A percentile compares a stretch with the other conserved stretches of the same genome.
phyloP scores from a whole-genome alignment of 148 eudicot species.

The Fallopia convolvulus region DNA sequence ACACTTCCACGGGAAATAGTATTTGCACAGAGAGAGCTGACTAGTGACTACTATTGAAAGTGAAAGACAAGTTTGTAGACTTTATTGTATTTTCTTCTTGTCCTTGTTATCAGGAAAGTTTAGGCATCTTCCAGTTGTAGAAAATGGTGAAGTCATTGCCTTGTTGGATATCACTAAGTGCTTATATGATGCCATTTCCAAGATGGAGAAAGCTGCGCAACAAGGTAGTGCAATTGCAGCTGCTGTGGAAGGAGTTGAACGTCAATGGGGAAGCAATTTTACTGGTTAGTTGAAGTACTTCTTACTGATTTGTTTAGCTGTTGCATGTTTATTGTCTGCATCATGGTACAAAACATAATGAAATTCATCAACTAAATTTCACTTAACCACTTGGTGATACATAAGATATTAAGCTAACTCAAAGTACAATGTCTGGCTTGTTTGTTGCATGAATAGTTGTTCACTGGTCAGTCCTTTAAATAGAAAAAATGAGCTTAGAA shows the following conservation, averaged over 20 bases:
- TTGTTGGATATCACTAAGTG: conserved; percentile 92
- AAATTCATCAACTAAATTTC: neutral
- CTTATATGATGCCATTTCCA: conserved; percentile 93
- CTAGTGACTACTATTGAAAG: neutral
- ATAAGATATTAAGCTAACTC: neutral
- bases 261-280: conserved; percentile 77
- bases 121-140: conserved; percentile 97
- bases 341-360: neutral
- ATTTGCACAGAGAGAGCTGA: neutral
- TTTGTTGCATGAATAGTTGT: neutral
- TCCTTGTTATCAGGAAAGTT: conserved; percentile 57
- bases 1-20: neutral
- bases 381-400: neutral
- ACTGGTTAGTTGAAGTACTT: conserved; percentile 37
- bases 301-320: neutral
- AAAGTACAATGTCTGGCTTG: neutral
- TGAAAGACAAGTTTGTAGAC: neutral
- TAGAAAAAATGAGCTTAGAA: neutral
- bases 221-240: conserved; percentile 98
- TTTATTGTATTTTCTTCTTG: neutral
- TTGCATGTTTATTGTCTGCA: neutral
- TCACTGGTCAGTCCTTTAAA: neutral
- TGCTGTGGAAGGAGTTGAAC: conserved; percentile 95
- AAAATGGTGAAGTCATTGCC: conserved; percentile 97
- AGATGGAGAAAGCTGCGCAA: conserved; percentile 98